These are phyloP conservation scores for Pseudoneurospora amorphoporcata DNA, from an alignment of 495 filamentous ascomycete species.

Conservation along the genomic window DNA sequence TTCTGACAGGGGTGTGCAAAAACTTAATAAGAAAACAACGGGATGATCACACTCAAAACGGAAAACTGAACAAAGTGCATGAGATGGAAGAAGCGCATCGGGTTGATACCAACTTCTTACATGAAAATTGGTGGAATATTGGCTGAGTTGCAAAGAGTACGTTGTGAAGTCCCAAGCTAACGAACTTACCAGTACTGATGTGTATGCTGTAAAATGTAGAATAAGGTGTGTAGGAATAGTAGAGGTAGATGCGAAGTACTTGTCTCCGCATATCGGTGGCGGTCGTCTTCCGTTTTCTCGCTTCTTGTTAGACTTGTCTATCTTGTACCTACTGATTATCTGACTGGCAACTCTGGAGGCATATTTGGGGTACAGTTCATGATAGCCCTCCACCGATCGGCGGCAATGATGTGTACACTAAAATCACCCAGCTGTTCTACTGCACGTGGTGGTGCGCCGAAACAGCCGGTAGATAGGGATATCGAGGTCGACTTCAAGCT, in stretches of 20 bases:
- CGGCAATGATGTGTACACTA: background rate
- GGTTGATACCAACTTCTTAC: too few relatives aligned
- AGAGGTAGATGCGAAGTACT: background rate
- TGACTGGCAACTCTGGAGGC: background rate
- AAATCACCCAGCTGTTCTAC: background rate
- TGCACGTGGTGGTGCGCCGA: background rate
- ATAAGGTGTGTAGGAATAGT: background rate
- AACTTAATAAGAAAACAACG: too few relatives aligned
- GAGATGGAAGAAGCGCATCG: too few relatives aligned
- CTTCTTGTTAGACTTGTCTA: background rate
- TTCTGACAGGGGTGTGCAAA: too few relatives aligned
- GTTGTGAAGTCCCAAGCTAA: too few relatives aligned
- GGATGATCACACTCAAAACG: too few relatives aligned
- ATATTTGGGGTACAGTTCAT: background rate
- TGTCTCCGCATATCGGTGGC: background rate
- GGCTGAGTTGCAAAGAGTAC: too few relatives aligned
- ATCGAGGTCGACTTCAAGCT: background rate
- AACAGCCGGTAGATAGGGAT: background rate
- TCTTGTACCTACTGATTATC: background rate
- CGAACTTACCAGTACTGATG: too few relatives aligned
- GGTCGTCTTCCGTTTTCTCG: background rate
- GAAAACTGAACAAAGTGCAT: too few relatives aligned
- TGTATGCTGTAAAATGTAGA: background rate
- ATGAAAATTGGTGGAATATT: too few relatives aligned
- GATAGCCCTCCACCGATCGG: background rate